Percentiles rank a stretch among this genome's conserved stretches.
phyloP scores from a whole-genome alignment of 2,329 filamentous ascomycete genomes.

The Penicillium freii region DNA sequence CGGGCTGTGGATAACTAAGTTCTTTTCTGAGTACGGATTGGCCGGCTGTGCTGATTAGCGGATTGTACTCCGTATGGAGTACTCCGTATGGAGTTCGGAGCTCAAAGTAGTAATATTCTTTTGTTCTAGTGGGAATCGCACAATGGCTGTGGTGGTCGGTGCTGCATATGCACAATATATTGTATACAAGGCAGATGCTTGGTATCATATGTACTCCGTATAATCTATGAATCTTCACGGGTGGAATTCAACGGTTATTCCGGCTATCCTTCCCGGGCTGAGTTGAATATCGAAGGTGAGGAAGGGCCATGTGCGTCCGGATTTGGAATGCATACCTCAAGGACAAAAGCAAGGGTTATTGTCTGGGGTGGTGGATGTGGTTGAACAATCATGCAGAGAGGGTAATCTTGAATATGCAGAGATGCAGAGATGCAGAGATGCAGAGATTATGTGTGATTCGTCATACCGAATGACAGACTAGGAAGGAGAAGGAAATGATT shows the following conservation, averaged over 20 bases:
- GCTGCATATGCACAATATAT: background rate
- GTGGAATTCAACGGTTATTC: background rate
- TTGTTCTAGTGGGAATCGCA: background rate
- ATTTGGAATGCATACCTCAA: background rate
- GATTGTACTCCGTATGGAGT: background rate
- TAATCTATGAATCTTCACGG: no score
- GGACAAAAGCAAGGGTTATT: background rate
- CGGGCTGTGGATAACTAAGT: background rate
- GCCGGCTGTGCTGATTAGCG: background rate
- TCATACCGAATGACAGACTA: background rate
- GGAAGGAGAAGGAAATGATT: background rate
- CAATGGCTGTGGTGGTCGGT: background rate
- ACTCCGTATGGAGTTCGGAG: background rate
- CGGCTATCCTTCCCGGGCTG: background rate
- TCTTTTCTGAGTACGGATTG: background rate
- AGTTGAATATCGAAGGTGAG: background rate
- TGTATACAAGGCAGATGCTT: no score
- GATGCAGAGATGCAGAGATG: background rate
- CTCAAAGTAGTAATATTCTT: background rate
- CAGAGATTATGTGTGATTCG: background rate
- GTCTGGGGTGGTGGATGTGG: background rate
- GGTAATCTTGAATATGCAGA: background rate
- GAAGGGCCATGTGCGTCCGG: background rate
- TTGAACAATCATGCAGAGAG: background rate
- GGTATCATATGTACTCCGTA: background rate